phyloP scores from a whole-genome alignment of 306 rosid genomes.

The Delonix regia region DNA sequence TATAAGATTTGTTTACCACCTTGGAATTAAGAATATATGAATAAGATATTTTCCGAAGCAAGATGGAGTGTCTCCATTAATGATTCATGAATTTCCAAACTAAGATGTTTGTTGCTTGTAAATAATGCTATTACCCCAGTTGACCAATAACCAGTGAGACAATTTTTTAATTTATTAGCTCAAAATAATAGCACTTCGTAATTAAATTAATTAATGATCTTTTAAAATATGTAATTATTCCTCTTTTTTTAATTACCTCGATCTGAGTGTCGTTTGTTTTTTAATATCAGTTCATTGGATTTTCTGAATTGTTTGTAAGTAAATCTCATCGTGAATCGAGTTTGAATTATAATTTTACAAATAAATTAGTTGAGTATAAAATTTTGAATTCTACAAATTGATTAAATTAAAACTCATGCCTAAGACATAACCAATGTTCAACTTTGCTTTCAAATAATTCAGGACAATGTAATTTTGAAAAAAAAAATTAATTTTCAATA shows the following conservation, averaged over 20 bases:
- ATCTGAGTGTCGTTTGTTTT: background rate
- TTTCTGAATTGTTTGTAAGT: background rate
- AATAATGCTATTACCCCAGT: background rate
- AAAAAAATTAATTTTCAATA: too few species aligned
- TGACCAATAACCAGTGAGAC: background rate
- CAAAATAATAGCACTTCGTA: background rate
- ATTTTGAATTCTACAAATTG: too few species aligned
- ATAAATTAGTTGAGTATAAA: background rate
- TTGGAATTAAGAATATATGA: slow-evolving; percentile 11
- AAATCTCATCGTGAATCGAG: background rate
- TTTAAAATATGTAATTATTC: background rate
- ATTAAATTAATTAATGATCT: background rate
- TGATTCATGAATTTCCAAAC: background rate
- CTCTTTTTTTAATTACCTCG: background rate
- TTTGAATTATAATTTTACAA: background rate
- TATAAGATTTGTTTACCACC: background rate
- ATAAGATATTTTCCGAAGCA: background rate
- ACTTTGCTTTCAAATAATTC: too few species aligned
- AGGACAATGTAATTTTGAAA: too few species aligned
- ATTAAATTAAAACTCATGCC: too few species aligned
- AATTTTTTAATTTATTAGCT: background rate
- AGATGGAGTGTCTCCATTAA: background rate
- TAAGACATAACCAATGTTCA: too few species aligned
- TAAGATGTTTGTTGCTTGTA: slow-evolving; percentile 8
- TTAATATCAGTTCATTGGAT: background rate